These are phyloP conservation scores for Mortierella sp. DNA, from an alignment of 371 early-diverging fungal species.

Conservation along the genomic window DNA sequence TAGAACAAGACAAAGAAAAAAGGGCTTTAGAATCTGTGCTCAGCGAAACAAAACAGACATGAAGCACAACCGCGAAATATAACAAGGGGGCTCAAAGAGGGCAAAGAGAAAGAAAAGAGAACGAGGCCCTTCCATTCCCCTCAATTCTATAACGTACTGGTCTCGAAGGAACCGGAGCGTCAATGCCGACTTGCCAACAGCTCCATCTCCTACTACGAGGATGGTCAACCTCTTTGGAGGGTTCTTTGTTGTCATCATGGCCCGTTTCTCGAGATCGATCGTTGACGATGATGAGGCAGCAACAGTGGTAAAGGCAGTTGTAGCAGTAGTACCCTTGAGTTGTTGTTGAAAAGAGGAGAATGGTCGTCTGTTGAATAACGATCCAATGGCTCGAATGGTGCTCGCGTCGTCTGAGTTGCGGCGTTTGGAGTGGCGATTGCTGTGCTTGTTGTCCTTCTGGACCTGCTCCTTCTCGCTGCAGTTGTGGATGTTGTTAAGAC, in stretches of 20 bases:
- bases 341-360: background rate
- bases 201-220: conserved; percentile 54
- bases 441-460: background rate
- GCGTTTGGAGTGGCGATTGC: background rate
- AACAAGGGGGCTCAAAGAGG: background rate
- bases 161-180: conserved; percentile 51
- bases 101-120: background rate
- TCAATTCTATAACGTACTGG: conserved; percentile 34
- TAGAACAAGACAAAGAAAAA: background rate
- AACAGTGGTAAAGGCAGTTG: background rate
- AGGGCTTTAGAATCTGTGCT: background rate
- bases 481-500: background rate
- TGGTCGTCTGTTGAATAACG: background rate
- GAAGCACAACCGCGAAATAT: background rate
- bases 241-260: background rate
- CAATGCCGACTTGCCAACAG: conserved; percentile 55
- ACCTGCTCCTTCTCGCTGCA: background rate
- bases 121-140: background rate
- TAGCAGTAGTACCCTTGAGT: background rate
- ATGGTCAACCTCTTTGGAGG: conserved; percentile 37
- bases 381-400: background rate
- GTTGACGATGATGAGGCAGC: background rate
- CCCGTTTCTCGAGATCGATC: background rate
- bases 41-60: background rate
- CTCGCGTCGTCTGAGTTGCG: conserved; percentile 8